A percentile compares a stretch with the other conserved stretches of the same genome.
These are phyloP conservation scores for Phtheirospermum japonicum DNA, from an alignment of 257 asterid species.

Conservation along the genomic window DNA sequence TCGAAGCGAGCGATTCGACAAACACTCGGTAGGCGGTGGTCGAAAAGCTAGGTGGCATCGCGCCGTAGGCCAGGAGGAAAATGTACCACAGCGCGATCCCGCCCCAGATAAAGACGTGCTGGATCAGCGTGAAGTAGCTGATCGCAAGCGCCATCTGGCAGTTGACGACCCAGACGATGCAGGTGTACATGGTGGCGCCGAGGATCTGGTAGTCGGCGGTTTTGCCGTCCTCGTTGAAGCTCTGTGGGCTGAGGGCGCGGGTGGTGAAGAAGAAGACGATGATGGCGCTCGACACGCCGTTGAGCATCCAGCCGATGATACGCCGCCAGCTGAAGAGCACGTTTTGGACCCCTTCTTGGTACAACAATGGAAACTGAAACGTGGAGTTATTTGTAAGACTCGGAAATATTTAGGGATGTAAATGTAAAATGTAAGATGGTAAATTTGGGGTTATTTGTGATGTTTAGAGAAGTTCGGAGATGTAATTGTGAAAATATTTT, in stretches of 20 bases:
- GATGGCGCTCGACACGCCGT: slow-evolving; percentile 59
- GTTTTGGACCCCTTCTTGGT: slow-evolving; percentile 94
- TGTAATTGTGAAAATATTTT: no score
- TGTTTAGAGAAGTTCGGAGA: no score
- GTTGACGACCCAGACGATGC: slow-evolving; percentile 90
- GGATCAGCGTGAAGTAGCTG: slow-evolving; percentile 83
- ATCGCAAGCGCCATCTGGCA: slow-evolving; percentile 85
- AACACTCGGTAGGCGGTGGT: slow-evolving; percentile 65
- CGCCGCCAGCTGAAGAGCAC: slow-evolving; percentile 94
- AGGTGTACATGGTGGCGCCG: slow-evolving; percentile 85
- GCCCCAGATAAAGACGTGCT: slow-evolving; percentile 87
- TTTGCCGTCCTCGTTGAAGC: slow-evolving; percentile 60
- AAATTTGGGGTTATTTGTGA: no score
- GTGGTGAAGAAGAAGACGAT: slow-evolving; percentile 79
- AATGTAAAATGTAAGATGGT: no score
- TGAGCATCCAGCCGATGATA: slow-evolving; percentile 87
- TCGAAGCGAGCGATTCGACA: slow-evolving; percentile 68
- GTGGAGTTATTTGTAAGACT: not conserved
- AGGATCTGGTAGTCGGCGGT: slow-evolving; percentile 49
- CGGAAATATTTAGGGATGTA: not conserved
- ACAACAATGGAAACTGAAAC: slow-evolving; percentile 80
- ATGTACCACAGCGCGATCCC: slow-evolving; percentile 78
- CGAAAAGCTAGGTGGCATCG: slow-evolving; percentile 45
- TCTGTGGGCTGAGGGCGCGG: slow-evolving; percentile 58
- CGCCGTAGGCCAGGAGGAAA: slow-evolving; percentile 72